Conservation (phyloP, 306 rosid species). For the Styphnolobium japonicum region DNA sequence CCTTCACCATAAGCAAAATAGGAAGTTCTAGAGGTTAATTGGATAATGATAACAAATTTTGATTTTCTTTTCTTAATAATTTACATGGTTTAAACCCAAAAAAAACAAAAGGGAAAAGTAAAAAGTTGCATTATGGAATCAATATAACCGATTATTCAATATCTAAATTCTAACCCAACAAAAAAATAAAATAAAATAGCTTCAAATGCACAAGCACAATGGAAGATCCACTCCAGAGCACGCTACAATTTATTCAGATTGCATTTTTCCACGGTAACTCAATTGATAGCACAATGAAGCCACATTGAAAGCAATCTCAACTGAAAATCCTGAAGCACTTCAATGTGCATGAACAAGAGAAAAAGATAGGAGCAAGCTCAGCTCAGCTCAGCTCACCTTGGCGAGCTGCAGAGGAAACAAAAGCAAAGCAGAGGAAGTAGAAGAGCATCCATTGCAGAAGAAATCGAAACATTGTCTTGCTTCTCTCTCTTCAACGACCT, state of each 20-base stretch:
- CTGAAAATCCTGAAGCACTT: background rate
- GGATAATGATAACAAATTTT: background rate
- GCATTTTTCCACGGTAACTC: background rate
- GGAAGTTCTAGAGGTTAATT: background rate
- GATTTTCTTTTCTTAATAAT: background rate
- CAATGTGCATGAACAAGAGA: background rate
- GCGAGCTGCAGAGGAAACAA: slow-evolving; percentile 36
- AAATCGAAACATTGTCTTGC: slow-evolving; percentile 44
- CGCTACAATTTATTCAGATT: too few relatives aligned
- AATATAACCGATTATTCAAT: background rate
- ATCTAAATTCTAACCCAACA: too few relatives aligned
- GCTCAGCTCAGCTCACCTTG: slow-evolving; percentile 53
- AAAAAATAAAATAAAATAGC: too few relatives aligned
- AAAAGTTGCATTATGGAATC: background rate
- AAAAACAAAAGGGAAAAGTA: background rate
- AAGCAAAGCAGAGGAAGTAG: slow-evolving; percentile 31
- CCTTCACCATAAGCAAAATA: background rate
- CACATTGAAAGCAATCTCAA: background rate
- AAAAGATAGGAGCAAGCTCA: background rate
- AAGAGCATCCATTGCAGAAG: slow-evolving; percentile 41
- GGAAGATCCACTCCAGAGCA: too few relatives aligned
- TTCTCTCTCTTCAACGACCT: slow-evolving; percentile 3
- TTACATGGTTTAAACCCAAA: background rate
- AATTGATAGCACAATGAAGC: background rate
- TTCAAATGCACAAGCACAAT: too few relatives aligned